A percentile compares a stretch with the other conserved stretches of the same genome.
These are phyloP conservation scores for Termitomyces heimii DNA, from an alignment of 768 basidiomycete species.

Conservation along the genomic window DNA sequence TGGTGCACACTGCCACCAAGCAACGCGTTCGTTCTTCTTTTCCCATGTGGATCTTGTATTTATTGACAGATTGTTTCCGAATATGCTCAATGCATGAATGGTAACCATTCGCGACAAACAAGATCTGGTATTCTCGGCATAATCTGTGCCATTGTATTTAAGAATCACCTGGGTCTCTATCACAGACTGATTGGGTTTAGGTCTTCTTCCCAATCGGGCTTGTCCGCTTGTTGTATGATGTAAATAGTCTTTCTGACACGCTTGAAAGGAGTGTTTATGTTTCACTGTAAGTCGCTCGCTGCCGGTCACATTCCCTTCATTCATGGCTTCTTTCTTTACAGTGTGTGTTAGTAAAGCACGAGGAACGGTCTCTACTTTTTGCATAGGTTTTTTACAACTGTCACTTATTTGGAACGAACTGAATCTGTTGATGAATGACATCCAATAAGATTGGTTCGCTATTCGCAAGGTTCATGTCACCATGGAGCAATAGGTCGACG, in stretches of 20 bases:
- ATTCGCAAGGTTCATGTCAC: background rate
- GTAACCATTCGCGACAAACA: conserved; percentile 17
- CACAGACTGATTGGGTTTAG: background rate
- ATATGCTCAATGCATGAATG: conserved; percentile 16
- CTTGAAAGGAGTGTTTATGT: background rate
- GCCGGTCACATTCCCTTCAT: too few relatives aligned
- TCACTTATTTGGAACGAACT: background rate
- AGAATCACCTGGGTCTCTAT: background rate
- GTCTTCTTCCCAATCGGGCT: conserved; percentile 21
- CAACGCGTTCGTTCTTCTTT: conserved; percentile 8
- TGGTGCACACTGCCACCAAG: conserved; percentile 9
- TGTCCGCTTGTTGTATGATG: conserved; percentile 16
- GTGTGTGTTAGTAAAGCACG: too few relatives aligned
- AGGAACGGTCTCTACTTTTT: background rate
- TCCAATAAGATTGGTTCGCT: background rate
- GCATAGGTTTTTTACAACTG: background rate
- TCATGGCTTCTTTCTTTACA: background rate
- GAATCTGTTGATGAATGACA: too few relatives aligned
- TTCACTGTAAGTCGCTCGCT: background rate
- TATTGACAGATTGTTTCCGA: conserved; percentile 7
- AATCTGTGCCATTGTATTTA: conserved; percentile 18
- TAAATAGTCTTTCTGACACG: background rate
- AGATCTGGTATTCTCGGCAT: conserved; percentile 19
- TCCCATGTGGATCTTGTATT: background rate
- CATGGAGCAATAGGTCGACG: background rate